Base-by-base conservation (phyloP, 2,329 filamentous ascomycete species). In the Xylaria sp. region DNA sequence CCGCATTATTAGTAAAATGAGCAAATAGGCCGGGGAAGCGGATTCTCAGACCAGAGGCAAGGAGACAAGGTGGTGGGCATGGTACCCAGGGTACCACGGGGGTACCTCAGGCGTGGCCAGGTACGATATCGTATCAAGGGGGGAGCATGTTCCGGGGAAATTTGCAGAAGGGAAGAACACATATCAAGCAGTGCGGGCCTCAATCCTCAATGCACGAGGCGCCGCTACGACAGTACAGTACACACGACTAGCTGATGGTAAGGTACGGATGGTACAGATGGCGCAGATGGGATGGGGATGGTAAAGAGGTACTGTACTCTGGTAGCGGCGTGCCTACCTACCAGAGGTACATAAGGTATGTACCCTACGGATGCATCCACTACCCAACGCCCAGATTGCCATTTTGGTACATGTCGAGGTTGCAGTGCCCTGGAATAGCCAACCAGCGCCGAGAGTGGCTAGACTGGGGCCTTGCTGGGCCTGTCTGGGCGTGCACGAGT, bases 71-170 rank as follows among this genome's bases (percentile, higher is more conserved):
- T 37, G 34, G 18, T 41, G 12, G 50, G 37, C 60, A 39, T 41
- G 51, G 46, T 61, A 51, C 61, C 15, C 57, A 34, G 50, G 71
- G 68, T 70, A 74, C 65, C 63, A 70, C 60, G 63, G 68, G 55
- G 66, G 71, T 77, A 75, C 70, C 72, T 75, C 10, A 75, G 34
- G n/a, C 55, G n/a, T 46, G 32, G 54, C 48, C 69, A 72, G 74
- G 72, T 66, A 66, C 55, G 63, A 48, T 56, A 65, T 32, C 23
- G 18, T 55, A 25, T 66, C 70, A 76, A 77, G 74, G 75, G 74
- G 74, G 76, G 72, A 71, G 71, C 73, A 76, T 76, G 76, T 76
- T 75, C 74, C 73, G 74, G 76, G 77, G 75, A 78, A 78, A 77
- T 72, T 68, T 77, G 74, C 75, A 68, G 57, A 67, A 69, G 72